Evolutionary conservation across 192 early-diverging fungal species (phyloP).

Genomic region (Spinellus fusiger): DNA sequence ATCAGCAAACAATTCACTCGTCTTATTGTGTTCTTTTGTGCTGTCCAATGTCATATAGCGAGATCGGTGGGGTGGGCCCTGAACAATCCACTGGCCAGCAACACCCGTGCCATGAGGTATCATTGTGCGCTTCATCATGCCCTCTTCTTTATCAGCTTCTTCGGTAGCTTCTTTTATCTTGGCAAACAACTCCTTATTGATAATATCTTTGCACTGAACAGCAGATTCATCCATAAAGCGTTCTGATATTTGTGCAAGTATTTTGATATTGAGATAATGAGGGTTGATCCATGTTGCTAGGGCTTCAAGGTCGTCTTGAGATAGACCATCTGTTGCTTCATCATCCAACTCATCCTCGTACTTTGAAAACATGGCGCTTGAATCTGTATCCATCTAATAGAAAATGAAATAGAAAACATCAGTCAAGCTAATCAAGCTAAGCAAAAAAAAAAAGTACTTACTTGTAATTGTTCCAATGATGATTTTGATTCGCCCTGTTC

Average conservation of each 20-base stretch:
- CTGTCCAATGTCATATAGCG: conserved; percentile 51
- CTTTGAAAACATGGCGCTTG: conserved; percentile 27
- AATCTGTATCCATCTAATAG: conserved; percentile 6
- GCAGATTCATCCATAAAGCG: conserved; percentile 62
- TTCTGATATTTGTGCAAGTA: conserved; percentile 50
- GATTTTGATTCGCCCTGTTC: conserved; percentile 42
- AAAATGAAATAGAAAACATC: background rate
- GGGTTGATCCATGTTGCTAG: conserved; percentile 58
- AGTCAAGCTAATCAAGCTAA: background rate
- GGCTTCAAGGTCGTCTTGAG: conserved; percentile 39
- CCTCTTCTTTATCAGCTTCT: conserved; percentile 45
- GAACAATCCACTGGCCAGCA: conserved; percentile 46
- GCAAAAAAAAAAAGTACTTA: conserved; percentile 9
- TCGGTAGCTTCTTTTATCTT: conserved; percentile 31
- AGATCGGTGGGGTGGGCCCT: conserved; percentile 60
- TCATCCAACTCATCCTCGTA: conserved; percentile 18
- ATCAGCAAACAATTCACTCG: conserved; percentile 15
- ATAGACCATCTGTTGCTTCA: conserved; percentile 27
- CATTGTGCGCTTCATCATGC: conserved; percentile 30
- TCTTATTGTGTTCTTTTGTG: conserved; percentile 4
- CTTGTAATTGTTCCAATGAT: conserved; percentile 54
- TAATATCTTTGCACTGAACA: conserved; percentile 58
- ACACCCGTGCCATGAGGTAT: conserved; percentile 56
- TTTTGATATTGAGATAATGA: conserved; percentile 47
- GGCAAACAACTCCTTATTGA: conserved; percentile 38